A percentile compares a stretch with the other conserved stretches of the same genome.
Conservation (phyloP, 1,284 basidiomycete species). For the Porodaedalea pini region DNA sequence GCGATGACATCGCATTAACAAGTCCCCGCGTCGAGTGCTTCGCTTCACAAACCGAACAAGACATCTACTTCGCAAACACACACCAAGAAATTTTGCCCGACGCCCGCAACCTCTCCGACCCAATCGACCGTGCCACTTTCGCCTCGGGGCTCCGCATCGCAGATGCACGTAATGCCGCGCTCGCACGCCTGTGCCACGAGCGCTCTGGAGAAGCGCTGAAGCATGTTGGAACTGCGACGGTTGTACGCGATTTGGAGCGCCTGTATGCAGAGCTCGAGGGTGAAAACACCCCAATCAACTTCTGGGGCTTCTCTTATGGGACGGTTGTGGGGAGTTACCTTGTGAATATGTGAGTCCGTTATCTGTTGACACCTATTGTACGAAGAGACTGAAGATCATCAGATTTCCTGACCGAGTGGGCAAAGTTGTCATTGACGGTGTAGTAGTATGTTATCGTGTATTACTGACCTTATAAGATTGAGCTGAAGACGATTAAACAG, state of each 20-base stretch:
- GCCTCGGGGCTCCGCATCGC: constrained; percentile 21
- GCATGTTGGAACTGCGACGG: constrained; percentile 28
- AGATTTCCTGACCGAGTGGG: constrained; percentile 29
- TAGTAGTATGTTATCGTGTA: constrained; percentile 23
- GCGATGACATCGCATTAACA: not conserved
- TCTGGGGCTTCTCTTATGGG: constrained; percentile 29
- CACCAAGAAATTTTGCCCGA: constrained; percentile 24
- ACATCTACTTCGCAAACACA: constrained; percentile 26
- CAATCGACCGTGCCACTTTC: constrained; percentile 23
- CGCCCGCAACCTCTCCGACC: constrained; percentile 25
- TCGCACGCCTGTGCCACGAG: constrained; percentile 25
- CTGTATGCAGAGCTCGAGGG: constrained; percentile 26
- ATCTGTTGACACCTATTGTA: not conserved
- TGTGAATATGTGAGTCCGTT: constrained; percentile 24
- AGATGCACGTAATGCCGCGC: constrained; percentile 25
- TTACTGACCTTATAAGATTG: not conserved
- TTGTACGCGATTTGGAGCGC: constrained; percentile 28
- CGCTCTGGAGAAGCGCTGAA: constrained; percentile 24
- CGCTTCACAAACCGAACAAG: constrained; percentile 27
- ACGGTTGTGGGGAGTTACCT: constrained; percentile 25
- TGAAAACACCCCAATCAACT: constrained; percentile 22
- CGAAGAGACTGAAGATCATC: not conserved
- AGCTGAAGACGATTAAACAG: constrained; percentile 11
- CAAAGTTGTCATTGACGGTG: constrained; percentile 27
- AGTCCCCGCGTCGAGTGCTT: constrained; percentile 28